Evolutionary conservation across 2,329 filamentous ascomycete genomes (phyloP), one percentile per base, ranked within the genome.

Genomic region (Penicillium vulpinum): DNA sequence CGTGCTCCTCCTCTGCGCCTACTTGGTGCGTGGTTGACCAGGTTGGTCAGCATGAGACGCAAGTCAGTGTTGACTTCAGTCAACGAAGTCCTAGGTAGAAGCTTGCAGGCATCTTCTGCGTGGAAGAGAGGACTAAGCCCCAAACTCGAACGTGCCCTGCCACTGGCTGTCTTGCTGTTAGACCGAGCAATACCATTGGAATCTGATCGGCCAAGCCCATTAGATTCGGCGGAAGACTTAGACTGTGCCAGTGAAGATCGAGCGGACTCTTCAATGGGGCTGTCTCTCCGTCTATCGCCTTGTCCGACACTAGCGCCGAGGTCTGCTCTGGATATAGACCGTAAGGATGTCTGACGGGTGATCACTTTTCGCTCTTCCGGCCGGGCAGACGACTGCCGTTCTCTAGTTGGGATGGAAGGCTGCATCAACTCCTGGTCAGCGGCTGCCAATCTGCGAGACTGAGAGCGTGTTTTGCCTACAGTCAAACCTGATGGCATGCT

Each of bases 381-480:
- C 7, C 60, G 50, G 29, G 62, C 51, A 10, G 67, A 61, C 15
- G 63, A 54, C 10, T 63, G 59, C 16, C 64, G 64, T 15, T 74
- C 70, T 33, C 58, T 65, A 8, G 58, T 55, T 18, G 36, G 18
- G 0, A 61, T 50, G 3, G 58, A 45, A 22, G 61, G 44, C 31
- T 58, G 50, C 18, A 46, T 38, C 8, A 51, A 49, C 13, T 66
- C 67, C 52, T 69, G 63, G n/a, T 57, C 63, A 11, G 68, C 68
- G 10, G 70, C 67, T 57, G 74, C 73, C 38, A 74, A 59, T 45
- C 69, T 67, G 22, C 73, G 72, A 29, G 75, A 76, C 57, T 77
- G 75, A 15, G 75, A 76, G 28, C 75, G 70, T 18, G 75, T 77
- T 61, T 76, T 76, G n/a, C 73, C 74, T 49, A 75, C 70, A 6